Base-by-base conservation (phyloP, 2,329 filamentous ascomycete species). In the Fusarium ramigenum region DNA sequence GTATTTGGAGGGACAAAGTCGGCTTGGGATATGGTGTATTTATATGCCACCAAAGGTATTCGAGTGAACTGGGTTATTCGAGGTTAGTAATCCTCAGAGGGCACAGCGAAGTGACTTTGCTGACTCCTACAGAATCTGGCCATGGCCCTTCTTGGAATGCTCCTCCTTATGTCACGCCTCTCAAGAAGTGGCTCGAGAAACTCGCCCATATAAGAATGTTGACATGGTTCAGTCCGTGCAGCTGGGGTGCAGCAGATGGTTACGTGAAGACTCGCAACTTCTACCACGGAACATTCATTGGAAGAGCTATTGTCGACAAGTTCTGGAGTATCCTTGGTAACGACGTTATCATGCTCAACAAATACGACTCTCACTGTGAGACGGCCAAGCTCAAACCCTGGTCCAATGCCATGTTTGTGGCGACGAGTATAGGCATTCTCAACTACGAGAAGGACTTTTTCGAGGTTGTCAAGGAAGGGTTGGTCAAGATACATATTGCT, bases 151-250 rank as follows among this genome's bases (percentile, higher is more conserved):
- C 84, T 1, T 91, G 82, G 83, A 83, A 91, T 79, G 81, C 87
- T 6, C 87, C 87, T 6, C 80, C 86, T 4, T 88, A 88, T 67
- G 89, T 93, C 21, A 92, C 90, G 2, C 90, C 90, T 1, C 77
- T 91, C 39, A 89, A 89, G 79, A 85, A 84, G 57, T 87, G 86
- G 83, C 82, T 93, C 7, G 91, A 93, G 78, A 88, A 89, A 74
- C 83, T 93, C 2, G 74, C 76, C 5, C 79, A 77, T 60, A 78
- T 87, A 2, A 87, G 91, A 1, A 86, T 91, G 67, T 80, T 93
- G 60, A 90, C 87, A 4, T 93, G 89, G 87, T 88, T 93, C 78
- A 89, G 86, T 50, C 91, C 92, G 0, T 93, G 90, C 75, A 86
- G 88, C 9, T 93, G 90, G 89, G 90, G 89, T 5, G 81, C 83